These are phyloP conservation scores for Apiotrichum mycotoxinovorans DNA, from an alignment of 1,284 basidiomycete species.

Conservation along the genomic window DNA sequence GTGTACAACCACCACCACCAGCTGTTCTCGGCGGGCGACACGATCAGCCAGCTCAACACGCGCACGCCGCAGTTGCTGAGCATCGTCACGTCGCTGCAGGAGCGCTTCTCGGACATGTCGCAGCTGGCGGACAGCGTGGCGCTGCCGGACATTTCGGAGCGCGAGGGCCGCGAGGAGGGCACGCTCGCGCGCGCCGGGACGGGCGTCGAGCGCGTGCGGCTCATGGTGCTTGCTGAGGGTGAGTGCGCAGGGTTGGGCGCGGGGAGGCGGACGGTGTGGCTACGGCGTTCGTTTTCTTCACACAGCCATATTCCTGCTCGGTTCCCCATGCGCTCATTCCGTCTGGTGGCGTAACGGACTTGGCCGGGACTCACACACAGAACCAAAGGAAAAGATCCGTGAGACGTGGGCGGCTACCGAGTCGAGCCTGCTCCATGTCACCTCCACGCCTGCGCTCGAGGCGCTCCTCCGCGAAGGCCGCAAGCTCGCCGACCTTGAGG, in stretches of 20 bases:
- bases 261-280: too few species aligned
- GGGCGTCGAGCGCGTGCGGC: slow-evolving; percentile 25
- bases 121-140: slow-evolving; percentile 43
- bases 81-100: slow-evolving; percentile 46
- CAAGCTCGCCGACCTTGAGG: slow-evolving; percentile 2
- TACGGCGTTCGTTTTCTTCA: too few species aligned
- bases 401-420: slow-evolving; percentile 11
- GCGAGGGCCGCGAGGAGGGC: background rate
- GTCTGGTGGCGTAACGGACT: too few species aligned
- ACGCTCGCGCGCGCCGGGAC: slow-evolving; percentile 5
- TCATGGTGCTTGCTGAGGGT: slow-evolving; percentile 39
- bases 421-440: background rate
- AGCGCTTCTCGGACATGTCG: slow-evolving; percentile 46
- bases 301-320: too few species aligned
- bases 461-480: slow-evolving; percentile 12
- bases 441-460: slow-evolving; percentile 1
- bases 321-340: too few species aligned
- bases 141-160: slow-evolving; percentile 19
- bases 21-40: slow-evolving; percentile 48
- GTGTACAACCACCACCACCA: slow-evolving; percentile 52
- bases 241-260: background rate
- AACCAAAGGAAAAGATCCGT: slow-evolving; percentile 8
- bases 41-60: slow-evolving; percentile 45
- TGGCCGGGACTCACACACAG: background rate
- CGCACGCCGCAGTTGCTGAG: slow-evolving; percentile 48